Base-by-base conservation (phyloP, 1,284 basidiomycete species). In the Papiliotrema flavescens region DNA sequence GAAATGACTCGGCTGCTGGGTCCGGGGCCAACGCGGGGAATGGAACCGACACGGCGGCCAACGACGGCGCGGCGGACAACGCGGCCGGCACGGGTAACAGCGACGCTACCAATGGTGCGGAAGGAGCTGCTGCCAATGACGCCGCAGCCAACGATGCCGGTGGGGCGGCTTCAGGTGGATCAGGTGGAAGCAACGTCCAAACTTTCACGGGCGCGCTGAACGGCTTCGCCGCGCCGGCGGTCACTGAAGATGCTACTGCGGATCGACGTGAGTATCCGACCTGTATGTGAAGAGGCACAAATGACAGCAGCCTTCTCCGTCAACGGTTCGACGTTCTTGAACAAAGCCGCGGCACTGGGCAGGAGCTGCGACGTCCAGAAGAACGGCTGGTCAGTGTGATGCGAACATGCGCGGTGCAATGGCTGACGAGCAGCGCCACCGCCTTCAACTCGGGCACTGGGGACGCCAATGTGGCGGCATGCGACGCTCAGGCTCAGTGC, bases 161-260 rank as follows among this genome's bases (percentile, higher is more conserved):
- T 36, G 47, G 61, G n/a, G 59, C 68, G 44, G 58, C 68, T 37
- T 57, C 71, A 26, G 53, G 61, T 24, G 60, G 66, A 7, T 51
- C 44, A 3, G 35, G 11, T 7, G 67, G 72, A 28, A 69, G 64
- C 14, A 83, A 84, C 72, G 70, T 84, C 26, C 83, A 85, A 69
- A 81, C 73, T 34, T 85, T 85, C 77, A 81, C 81, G 56, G 82
- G 81, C 41, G 72, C 74, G 19, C 75, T 57, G 55, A 64, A 64
- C 53, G 61, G 59, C n/a, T 45, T 57, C 1, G 19, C 54, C 20
- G 59, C 61, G 4, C 48, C 59, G 2, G 48, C 61, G 13, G 51
- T 67, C 17, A 39, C 60, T n/a, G 49, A 63, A 28, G 56, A 44
- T 55, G 46, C 41, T 13, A 41, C 35, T n/a, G 39, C 49, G 8